Percentiles rank a stretch among this genome's conserved stretches.
Evolutionary conservation across 352 stramenopile genomes (phyloP).

Genomic region (Phytopythium litorale): DNA sequence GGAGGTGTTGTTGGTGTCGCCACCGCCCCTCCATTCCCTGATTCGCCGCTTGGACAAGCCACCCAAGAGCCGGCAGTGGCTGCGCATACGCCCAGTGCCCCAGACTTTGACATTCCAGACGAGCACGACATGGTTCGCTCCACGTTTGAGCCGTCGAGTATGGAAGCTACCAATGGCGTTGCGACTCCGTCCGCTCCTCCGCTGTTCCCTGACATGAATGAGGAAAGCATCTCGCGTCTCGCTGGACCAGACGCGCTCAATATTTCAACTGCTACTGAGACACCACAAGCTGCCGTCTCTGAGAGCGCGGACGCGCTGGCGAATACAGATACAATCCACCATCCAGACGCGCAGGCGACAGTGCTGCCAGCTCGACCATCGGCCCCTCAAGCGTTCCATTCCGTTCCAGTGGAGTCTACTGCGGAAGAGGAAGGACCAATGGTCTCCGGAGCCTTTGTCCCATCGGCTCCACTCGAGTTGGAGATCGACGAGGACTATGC

Average conservation of each 20-base stretch:
- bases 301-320: neutral
- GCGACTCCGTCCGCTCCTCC: neutral
- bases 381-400: conserved; percentile 2
- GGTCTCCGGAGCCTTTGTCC: conserved; percentile 4
- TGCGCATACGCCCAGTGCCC: neutral
- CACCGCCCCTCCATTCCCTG: neutral
- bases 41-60: neutral
- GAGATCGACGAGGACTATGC: conserved; percentile 15
- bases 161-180: neutral
- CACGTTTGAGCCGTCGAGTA: neutral
- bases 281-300: neutral
- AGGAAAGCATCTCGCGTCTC: neutral
- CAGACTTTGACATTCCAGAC: conserved; percentile 4
- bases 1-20: neutral
- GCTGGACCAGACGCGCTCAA: too few relatives aligned
- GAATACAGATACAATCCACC: neutral
- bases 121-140: neutral
- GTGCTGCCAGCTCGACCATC: neutral
- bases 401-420: neutral
- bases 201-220: conserved; percentile 1
- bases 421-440: neutral
- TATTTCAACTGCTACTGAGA: neutral
- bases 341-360: neutral
- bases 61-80: neutral
- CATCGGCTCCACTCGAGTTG: conserved; percentile 27